Conservation (phyloP, 2,329 filamentous ascomycete genomes). For the Knoxdaviesia capensis region DNA sequence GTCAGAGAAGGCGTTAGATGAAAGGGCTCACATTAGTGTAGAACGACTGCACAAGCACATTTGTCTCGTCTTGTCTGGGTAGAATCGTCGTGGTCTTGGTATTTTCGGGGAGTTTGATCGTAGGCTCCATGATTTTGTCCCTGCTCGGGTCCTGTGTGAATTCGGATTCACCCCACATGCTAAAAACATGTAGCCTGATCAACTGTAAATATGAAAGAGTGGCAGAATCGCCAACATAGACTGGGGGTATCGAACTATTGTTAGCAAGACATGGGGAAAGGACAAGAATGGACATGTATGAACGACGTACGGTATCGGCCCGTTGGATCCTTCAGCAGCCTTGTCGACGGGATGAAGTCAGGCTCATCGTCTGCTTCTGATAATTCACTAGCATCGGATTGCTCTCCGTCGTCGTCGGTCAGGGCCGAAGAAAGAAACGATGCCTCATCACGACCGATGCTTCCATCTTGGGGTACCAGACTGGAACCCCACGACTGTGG, state of each 20-base stretch:
- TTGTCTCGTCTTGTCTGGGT: slow-evolving; percentile 20
- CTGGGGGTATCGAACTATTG: slow-evolving; percentile 10
- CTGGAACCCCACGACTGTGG: no score
- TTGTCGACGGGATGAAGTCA: slow-evolving; percentile 29
- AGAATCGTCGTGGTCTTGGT: slow-evolving; percentile 1
- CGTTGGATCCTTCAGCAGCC: slow-evolving; percentile 39
- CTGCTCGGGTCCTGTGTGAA: slow-evolving; percentile 37
- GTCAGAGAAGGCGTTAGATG: background rate
- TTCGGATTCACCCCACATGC: slow-evolving; percentile 27
- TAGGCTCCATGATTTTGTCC: slow-evolving; percentile 31
- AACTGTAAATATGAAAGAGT: slow-evolving; percentile 39
- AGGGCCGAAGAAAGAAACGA: no score
- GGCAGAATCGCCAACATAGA: slow-evolving; percentile 43
- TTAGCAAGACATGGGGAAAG: slow-evolving; percentile 3
- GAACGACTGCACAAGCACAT: slow-evolving; percentile 34
- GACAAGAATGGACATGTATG: background rate
- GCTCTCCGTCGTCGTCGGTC: no score
- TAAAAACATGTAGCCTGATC: slow-evolving; percentile 39
- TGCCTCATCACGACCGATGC: no score
- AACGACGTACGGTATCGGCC: slow-evolving; percentile 30
- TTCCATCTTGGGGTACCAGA: no score
- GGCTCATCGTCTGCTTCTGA: slow-evolving; percentile 31
- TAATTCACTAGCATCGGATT: no score
- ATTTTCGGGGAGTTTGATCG: background rate
- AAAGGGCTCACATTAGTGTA: slow-evolving; percentile 32